Evolutionary conservation across 208 protist genomes (phyloP).

Genomic region (Leishmania major): DNA sequence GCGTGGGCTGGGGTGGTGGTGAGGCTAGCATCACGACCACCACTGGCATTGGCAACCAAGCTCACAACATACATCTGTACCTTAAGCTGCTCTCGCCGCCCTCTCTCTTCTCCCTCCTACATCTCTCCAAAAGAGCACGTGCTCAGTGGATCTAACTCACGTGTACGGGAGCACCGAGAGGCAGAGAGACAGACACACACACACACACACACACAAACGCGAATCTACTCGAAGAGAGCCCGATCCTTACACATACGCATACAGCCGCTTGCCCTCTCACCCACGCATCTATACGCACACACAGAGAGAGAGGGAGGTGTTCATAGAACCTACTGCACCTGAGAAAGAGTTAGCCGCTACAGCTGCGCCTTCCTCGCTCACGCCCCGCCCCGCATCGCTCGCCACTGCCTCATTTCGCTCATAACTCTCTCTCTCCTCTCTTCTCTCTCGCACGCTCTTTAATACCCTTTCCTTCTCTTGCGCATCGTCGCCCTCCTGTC

Average conservation of each 20-base stretch:
- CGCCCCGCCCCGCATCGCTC: neutral
- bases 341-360: neutral
- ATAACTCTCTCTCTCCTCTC: neutral
- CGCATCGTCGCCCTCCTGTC: neutral
- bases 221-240: neutral
- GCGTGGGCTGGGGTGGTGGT: neutral
- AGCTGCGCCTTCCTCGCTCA: neutral
- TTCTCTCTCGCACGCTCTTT: neutral
- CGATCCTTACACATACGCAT: neutral
- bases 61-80: neutral
- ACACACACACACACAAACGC: neutral
- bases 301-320: neutral
- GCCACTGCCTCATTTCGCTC: neutral
- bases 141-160: neutral
- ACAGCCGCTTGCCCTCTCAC: too few species aligned
- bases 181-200: neutral
- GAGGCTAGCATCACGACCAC: neutral
- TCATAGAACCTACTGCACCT: neutral
- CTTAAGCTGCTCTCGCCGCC: neutral
- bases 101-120: neutral
- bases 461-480: neutral
- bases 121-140: neutral
- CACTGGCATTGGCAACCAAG: neutral
- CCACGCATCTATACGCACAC: neutral
- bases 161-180: neutral